Base-by-base conservation (phyloP, 208 protist genomes). In the Trypanosoma theileri region DNA sequence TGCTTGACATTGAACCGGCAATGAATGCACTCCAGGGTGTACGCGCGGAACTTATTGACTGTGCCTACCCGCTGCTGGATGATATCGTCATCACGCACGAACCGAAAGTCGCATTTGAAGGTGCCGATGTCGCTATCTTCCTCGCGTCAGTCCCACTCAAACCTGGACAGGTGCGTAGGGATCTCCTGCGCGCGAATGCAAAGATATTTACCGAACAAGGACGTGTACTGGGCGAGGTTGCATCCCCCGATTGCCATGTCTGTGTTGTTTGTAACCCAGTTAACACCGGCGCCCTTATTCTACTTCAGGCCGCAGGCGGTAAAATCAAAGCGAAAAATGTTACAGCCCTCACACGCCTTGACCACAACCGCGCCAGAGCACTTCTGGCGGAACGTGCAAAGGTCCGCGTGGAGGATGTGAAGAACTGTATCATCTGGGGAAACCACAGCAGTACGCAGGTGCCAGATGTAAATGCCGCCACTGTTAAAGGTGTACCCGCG, bases 181-280 rank as follows among this genome's bases (percentile, higher is more conserved):
- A 99, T 80, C 84, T 99, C 16, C 80, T 99, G 24, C 77, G 95
- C 46, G 88, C 80, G 21, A 99, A 99, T 78, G 92, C 85, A 4
- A 79, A 83, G n/a, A 99, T 99, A 59, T 99, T 99, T 85, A 82
- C 80, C 24, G 88, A 73, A 60, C 95, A 98, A 73, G 98, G 98
- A 31, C 83, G 82, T 21, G 84, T 88, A 13, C 62, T 99, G 13
- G 87, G 88, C 51, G 80, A 92, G 24, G 86, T 97, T 55, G 97
- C 96, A 19, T 72, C 73, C 3, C 69, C 81, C 35, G 69, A 88
- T 60, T 93, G 97, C 65, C 82, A 76, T 44, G 86, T 96, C 9
- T 63, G 98, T 7, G 95, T 99, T 22, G 96, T 99, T 0, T 97
- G 97, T 58, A 99, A 99, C 71, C 98, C 98, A 16, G 97, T 98